A percentile compares a stretch with the other conserved stretches of the same genome.
Conservation (phyloP, 2,329 filamentous ascomycete species). For the Furcasterigmium sp. region DNA sequence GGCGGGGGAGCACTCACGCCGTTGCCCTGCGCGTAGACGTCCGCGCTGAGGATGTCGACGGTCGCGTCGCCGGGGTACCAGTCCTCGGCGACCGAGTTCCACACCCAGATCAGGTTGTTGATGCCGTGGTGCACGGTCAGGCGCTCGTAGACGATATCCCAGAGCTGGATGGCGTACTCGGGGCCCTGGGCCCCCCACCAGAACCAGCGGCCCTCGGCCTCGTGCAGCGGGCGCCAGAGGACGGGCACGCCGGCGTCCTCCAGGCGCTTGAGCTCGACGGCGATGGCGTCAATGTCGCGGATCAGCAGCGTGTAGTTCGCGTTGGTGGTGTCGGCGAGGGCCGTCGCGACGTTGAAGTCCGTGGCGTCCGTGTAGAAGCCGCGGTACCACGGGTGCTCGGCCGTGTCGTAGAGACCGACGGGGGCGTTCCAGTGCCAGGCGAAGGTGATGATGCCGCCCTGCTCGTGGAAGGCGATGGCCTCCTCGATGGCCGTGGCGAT, state of each 20-base stretch:
- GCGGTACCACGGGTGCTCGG: constrained; percentile 37
- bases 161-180: constrained; percentile 38
- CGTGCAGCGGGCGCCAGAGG: constrained; percentile 42
- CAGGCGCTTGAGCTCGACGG: constrained; percentile 37
- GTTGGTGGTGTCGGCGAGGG: constrained; percentile 32
- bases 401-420: constrained; percentile 38
- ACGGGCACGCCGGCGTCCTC: constrained; percentile 37
- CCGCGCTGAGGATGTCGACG: constrained; percentile 40
- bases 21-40: constrained; percentile 38
- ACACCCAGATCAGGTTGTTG: constrained; percentile 44
- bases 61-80: constrained; percentile 43
- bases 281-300: constrained; percentile 40
- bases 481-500: constrained; percentile 37
- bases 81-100: constrained; percentile 37
- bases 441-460: constrained; percentile 40
- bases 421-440: constrained; percentile 46
- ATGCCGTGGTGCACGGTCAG: constrained; percentile 36
- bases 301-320: constrained; percentile 42
- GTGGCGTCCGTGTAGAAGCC: constrained; percentile 46
- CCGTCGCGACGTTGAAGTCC: constrained; percentile 38
- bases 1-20: constrained; percentile 23
- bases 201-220: constrained; percentile 46
- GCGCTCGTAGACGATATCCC: constrained; percentile 34
- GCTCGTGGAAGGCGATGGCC: constrained; percentile 34
- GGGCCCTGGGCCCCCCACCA: constrained; percentile 46